Percentiles rank a stretch among this genome's conserved stretches.
Evolutionary conservation across 768 basidiomycete species (phyloP).

Genomic region (Fomitopsis serialis): DNA sequence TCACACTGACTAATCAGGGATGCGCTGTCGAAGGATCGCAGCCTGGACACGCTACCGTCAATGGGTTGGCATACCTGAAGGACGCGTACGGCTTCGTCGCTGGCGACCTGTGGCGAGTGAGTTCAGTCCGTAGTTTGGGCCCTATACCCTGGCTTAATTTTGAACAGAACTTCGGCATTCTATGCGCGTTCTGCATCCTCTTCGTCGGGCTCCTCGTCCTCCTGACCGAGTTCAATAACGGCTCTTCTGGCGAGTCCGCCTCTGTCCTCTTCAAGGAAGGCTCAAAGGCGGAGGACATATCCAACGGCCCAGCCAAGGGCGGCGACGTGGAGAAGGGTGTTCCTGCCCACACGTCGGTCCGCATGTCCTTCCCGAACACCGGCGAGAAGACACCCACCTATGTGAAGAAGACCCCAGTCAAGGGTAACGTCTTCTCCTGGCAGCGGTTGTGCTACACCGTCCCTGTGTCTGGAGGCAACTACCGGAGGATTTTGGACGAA

Average conservation of each 20-base stretch:
- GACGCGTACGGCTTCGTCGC: constrained; percentile 38
- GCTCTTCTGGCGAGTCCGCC: constrained; percentile 27
- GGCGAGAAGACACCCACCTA: constrained; percentile 8
- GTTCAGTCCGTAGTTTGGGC: not conserved
- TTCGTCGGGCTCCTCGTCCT: constrained; percentile 52
- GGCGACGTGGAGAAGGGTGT: constrained; percentile 4
- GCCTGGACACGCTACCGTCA: constrained; percentile 53
- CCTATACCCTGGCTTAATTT: not conserved
- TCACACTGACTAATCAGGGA: constrained; percentile 61
- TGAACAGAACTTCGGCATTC: constrained; percentile 62
- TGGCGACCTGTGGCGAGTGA: constrained; percentile 42
- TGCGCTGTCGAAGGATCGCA: constrained; percentile 67
- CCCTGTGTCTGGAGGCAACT: constrained; percentile 37
- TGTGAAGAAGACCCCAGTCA: constrained; percentile 22
- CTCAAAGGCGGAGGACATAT: constrained; percentile 22
- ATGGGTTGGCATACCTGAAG: constrained; percentile 51
- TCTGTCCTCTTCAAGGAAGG: constrained; percentile 68
- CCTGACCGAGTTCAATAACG: constrained; percentile 52
- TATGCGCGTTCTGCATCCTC: constrained; percentile 54
- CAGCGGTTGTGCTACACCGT: constrained; percentile 65
- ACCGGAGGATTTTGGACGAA: constrained; percentile 54
- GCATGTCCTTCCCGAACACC: not conserved
- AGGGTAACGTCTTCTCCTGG: constrained; percentile 74
- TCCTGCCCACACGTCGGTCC: not conserved
- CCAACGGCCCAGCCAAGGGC: not conserved